Percentiles rank a stretch among this genome's conserved stretches.
Conservation (phyloP, 2,329 filamentous ascomycete species). For the Zymoseptoria passerinii region DNA sequence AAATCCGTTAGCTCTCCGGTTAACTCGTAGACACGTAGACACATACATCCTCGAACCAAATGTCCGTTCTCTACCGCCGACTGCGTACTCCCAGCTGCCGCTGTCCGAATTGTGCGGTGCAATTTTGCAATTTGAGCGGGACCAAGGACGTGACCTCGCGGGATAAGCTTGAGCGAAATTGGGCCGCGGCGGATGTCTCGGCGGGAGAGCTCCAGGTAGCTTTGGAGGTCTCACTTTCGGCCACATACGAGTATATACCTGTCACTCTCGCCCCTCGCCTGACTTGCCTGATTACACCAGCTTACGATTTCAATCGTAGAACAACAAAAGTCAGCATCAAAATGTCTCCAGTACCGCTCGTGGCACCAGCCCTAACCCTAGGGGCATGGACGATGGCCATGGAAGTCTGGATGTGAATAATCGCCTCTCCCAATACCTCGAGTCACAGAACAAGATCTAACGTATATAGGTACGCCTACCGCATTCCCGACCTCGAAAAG, state of each 20-base stretch:
- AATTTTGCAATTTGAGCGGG: no score
- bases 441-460: no score
- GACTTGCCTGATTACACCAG: no score
- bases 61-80: no score
- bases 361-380: constrained; percentile 9
- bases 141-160: not conserved
- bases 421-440: not conserved
- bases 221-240: not conserved
- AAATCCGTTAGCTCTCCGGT: no score
- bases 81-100: no score
- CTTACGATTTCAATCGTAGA: not conserved
- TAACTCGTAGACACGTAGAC: no score
- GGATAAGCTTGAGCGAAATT: not conserved
- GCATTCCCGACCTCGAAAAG: constrained; percentile 7
- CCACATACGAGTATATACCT: not conserved
- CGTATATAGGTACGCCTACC: constrained; percentile 10
- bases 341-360: constrained; percentile 2
- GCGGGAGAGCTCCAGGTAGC: not conserved
- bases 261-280: not conserved
- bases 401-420: constrained; percentile 9
- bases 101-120: no score
- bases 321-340: not conserved
- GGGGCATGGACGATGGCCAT: constrained; percentile 11
- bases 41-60: no score
- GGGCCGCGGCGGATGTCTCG: not conserved